Base-by-base conservation (phyloP, 1,284 basidiomycete species). In the Rhodotorula glutinis region DNA sequence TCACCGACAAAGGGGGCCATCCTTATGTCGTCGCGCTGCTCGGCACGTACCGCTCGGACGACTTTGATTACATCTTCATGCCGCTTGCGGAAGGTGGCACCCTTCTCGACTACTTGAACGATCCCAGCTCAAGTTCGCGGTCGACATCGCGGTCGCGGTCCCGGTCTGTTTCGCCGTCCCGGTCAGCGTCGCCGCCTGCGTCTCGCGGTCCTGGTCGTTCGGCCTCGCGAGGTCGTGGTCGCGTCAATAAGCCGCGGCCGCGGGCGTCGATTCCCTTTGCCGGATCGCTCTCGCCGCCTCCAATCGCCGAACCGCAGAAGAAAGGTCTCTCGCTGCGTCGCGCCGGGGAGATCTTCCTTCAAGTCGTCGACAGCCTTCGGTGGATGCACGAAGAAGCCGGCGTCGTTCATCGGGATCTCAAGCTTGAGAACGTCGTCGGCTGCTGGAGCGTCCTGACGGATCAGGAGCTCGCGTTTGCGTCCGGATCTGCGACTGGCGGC, bases 391-490 rank as follows among this genome's bases (percentile, higher is more conserved):
- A 88, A 69, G 84, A 85, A 56, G 88, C 86, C 30, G 81, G 84
- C 23, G 85, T 90, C 72, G 87, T 93, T 61, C 93, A 97, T 80
- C 86, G 91, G 72, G 93, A 98, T 80, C 83, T 98, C 79, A 98
- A 98, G 81, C 85, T 97, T 64, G 95, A 98, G 81, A 98, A 98
- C 80, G 87, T 98, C 56, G 84, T 98, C 60, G 87, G 93, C 46
- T 30, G 30, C 17, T 68, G 58, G 55, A 29, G 55, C 27, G 43
- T 57, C 55, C 19, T 21, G 25, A 44, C 19, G 9, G 41, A 43
- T 4, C 41, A 46, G 4, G 59, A 60, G 27, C 19, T 57, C 19
- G 30, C 53, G 29, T 27, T 7, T 4, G 13, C 29, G n/a, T 21
- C 40, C 38, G n/a, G 29, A 10, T 13, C 29, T 29, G 56, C 23